Percentiles rank a stretch among this genome's conserved stretches.
These are phyloP conservation scores for Paradendryphiella salina DNA, from an alignment of 2,329 filamentous ascomycete genomes.

Conservation along the genomic window DNA sequence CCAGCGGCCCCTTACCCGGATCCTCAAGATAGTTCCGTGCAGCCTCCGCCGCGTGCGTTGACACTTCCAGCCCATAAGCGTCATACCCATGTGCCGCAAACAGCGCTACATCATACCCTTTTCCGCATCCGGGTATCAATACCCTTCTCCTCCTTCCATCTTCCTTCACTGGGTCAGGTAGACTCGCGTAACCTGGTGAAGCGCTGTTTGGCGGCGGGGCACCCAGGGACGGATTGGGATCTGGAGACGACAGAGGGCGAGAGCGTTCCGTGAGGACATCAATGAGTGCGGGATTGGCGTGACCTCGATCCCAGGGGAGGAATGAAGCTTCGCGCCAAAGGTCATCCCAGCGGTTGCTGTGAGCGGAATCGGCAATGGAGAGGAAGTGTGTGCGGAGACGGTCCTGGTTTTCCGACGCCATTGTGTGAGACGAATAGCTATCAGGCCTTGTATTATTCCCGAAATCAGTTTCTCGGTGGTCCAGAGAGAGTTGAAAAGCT, in stretches of 20 bases:
- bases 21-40: slow-evolving; percentile 50
- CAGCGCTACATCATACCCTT: slow-evolving; percentile 78
- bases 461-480: background rate
- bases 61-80: slow-evolving; percentile 73
- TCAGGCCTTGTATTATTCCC: background rate
- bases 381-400: slow-evolving; percentile 50
- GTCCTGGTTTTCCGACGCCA: slow-evolving; percentile 40
- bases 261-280: slow-evolving; percentile 51
- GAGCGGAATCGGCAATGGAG: slow-evolving; percentile 46
- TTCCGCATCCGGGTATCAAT: slow-evolving; percentile 79
- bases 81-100: slow-evolving; percentile 77
- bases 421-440: background rate
- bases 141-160: slow-evolving; percentile 57
- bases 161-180: slow-evolving; percentile 17
- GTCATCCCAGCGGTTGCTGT: slow-evolving; percentile 31
- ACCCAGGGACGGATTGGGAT: slow-evolving; percentile 25
- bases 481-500: background rate
- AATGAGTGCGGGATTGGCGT: slow-evolving; percentile 61
- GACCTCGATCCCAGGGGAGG: slow-evolving; percentile 63
- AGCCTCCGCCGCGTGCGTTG: slow-evolving; percentile 53
- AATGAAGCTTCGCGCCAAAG: slow-evolving; percentile 31
- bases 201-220: slow-evolving; percentile 15
- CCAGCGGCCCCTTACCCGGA: slow-evolving; percentile 40
- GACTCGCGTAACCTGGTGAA: slow-evolving; percentile 6
- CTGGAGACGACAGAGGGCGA: slow-evolving; percentile 15